Evolutionary conservation across 2,329 filamentous ascomycete genomes (phyloP).

Genomic region (Colletotrichum endophyticum): DNA sequence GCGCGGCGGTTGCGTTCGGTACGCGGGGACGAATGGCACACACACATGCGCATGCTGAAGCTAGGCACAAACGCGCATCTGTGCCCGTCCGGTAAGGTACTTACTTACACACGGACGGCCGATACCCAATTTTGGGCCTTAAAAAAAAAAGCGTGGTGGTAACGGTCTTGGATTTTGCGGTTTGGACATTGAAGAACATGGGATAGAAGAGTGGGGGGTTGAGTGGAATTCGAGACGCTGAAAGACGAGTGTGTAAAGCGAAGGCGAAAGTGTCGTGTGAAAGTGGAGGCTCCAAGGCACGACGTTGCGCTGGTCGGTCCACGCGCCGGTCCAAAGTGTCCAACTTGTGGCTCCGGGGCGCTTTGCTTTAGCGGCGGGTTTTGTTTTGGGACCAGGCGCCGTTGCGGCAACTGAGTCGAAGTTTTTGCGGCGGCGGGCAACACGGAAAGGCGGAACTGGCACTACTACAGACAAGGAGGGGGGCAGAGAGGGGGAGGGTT

Average conservation of each 20-base stretch:
- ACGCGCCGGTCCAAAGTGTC: neutral
- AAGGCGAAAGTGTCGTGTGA: neutral
- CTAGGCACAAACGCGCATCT: neutral
- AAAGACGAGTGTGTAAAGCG: neutral
- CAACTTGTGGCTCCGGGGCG: neutral
- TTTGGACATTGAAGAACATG: neutral
- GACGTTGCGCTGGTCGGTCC: neutral
- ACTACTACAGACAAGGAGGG: neutral
- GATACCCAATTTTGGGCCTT: neutral
- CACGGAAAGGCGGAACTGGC: neutral
- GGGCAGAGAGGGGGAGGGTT: neutral
- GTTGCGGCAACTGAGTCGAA: slow-evolving; percentile 9
- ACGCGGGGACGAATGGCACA: neutral
- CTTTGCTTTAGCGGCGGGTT: neutral
- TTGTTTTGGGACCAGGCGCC: slow-evolving; percentile 1
- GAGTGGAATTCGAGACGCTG: neutral
- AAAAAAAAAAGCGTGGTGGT: neutral
- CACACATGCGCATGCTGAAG: neutral
- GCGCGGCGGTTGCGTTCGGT: slow-evolving; percentile 4
- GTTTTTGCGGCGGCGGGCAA: neutral
- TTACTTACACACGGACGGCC: neutral
- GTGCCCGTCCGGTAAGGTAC: neutral
- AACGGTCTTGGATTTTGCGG: neutral
- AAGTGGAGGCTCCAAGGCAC: slow-evolving; percentile 7
- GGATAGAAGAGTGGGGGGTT: neutral